Base-by-base conservation (phyloP, 345 rosid species). In the Aethionema arabicum region DNA sequence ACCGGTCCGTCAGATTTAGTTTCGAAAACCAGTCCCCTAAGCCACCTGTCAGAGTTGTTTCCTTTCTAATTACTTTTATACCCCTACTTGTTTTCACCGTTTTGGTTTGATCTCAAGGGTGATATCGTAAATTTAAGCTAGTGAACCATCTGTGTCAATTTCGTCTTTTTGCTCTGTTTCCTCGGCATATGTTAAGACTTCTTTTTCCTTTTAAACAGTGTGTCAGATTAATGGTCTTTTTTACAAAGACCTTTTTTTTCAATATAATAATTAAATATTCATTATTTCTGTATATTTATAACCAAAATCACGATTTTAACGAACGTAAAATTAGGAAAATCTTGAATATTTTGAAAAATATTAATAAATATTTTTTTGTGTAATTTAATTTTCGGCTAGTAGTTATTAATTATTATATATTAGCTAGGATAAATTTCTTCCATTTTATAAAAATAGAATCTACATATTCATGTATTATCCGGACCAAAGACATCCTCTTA, bases 1-100 rank as follows among this genome's bases (percentile, higher is more conserved):
- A 59, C 59, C 72, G 72, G 67, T 66, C 72, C 72, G 72, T 73
- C 73, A 67, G 73, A 73, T 67, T 73, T 30, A 61, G 76, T 67
- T 73, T 73, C 72, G 72, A 66, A 60, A 72, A 65, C 71, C 54
- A 72, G 67, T 46, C 76, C 47, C 74, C 65, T 29, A 64, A 65
- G 62, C 33, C 63, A 59, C 66, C 71, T 65, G 76, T 67, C 65
- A 65, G n/a, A 37, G 0, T 16, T 67, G 73, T 67, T 73, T 58
- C 61, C 38, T 37, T 0, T 15, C 2, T 0, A 50, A 42, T 55
- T 48, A 73, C 65, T 1, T 11, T 10, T 31, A 27, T 16, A 35
- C 8, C 68, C 65, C 29, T 46, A 4, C 11, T 53, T 13, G 3
- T 59, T 42, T 15, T 3, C 0, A 8, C 4, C 21, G 8, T 21